These are phyloP conservation scores for Teunomyces panamensis DNA, from an alignment of 805 yeast species.

Conservation along the genomic window DNA sequence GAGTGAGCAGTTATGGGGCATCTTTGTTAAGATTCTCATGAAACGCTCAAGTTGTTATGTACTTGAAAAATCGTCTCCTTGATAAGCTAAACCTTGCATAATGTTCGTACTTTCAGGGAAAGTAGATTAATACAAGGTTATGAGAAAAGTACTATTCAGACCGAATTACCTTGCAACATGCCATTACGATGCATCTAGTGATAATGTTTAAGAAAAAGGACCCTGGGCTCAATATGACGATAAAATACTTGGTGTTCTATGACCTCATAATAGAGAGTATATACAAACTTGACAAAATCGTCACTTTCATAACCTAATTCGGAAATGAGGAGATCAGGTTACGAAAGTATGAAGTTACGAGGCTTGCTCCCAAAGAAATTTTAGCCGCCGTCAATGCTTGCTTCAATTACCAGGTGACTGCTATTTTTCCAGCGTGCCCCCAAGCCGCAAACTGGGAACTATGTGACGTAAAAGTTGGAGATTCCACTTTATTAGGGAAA, in stretches of 20 bases:
- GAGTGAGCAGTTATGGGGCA: too few species aligned
- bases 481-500: slow-evolving; percentile 2
- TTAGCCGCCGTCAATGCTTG: neutral
- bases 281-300: neutral
- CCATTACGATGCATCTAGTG: neutral
- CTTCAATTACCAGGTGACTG: neutral
- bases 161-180: neutral
- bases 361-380: neutral
- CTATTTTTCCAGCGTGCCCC: neutral
- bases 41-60: too few species aligned
- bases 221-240: neutral
- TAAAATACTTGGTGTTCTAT: neutral
- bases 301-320: neutral
- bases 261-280: neutral
- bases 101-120: too few species aligned
- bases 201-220: neutral
- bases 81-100: too few species aligned
- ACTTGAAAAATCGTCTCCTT: too few species aligned
- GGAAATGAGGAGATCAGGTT: neutral
- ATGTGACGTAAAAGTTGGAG: neutral
- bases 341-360: neutral
- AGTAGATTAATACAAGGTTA: neutral
- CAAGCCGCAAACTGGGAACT: neutral
- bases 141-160: neutral
- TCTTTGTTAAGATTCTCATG: too few species aligned